Evolutionary conservation across 805 yeast species (phyloP).

Genomic region (Metahyphopichia silvanorum): DNA sequence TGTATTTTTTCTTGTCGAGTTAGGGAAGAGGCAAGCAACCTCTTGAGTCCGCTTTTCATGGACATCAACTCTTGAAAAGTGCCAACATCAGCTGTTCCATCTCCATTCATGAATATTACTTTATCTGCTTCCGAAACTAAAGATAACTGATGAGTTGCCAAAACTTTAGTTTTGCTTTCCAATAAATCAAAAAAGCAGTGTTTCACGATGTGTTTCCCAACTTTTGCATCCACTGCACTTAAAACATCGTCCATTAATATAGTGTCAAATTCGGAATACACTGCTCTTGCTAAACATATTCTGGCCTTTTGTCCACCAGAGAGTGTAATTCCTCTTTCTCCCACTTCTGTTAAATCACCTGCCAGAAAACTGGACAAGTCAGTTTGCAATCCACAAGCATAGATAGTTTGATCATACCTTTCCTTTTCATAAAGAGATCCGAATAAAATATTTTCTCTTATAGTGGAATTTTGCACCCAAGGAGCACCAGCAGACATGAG

Average conservation of each 20-base stretch:
- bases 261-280: conserved; percentile 29
- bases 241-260: conserved; percentile 42
- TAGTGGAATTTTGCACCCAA: conserved; percentile 44
- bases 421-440: conserved; percentile 29
- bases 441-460: conserved; percentile 38
- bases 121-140: conserved; percentile 36
- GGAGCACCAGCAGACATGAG: conserved; percentile 34
- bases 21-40: conserved; percentile 40
- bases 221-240: conserved; percentile 42
- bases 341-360: conserved; percentile 40
- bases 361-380: conserved; percentile 34
- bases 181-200: conserved; percentile 32
- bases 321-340: conserved; percentile 43
- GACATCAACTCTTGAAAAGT: conserved; percentile 23
- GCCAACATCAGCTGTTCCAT: conserved; percentile 39
- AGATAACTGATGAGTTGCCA: conserved; percentile 44
- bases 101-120: conserved; percentile 37
- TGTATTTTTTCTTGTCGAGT: conserved; percentile 25
- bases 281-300: conserved; percentile 43
- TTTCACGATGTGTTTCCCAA: conserved; percentile 38
- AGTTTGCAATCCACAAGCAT: conserved; percentile 39
- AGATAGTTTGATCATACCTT: conserved; percentile 24
- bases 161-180: conserved; percentile 29
- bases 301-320: conserved; percentile 49
- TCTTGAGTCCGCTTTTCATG: conserved; percentile 45